Percentiles rank a stretch among this genome's conserved stretches.
Conservation (phyloP, 345 rosid species). For the Luvunga scandens region DNA sequence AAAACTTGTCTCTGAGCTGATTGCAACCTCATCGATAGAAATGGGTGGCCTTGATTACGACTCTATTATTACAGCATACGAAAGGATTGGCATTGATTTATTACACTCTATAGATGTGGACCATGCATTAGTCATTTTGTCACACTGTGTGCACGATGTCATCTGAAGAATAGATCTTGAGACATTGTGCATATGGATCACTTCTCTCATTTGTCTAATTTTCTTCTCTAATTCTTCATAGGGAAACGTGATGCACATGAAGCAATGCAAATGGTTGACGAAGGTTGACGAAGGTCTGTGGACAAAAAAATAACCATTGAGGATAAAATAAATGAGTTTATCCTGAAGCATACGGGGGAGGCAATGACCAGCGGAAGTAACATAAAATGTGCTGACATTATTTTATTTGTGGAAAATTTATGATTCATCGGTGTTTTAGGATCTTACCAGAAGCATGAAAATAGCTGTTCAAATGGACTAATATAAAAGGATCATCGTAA, state of each 20-base stretch:
- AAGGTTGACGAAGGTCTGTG: no score
- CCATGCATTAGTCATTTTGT: constrained; percentile 60
- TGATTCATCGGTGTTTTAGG: background rate
- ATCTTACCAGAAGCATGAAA: background rate
- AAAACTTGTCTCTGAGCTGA: constrained; percentile 54
- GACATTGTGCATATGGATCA: constrained; percentile 67
- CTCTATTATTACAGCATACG: constrained; percentile 56
- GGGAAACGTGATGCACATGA: constrained; percentile 29
- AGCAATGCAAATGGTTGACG: no score
- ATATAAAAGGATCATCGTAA: no score
- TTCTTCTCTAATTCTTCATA: constrained; percentile 43
- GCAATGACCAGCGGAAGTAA: constrained; percentile 48
- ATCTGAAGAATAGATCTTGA: constrained; percentile 63
- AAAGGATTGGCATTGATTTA: constrained; percentile 45
- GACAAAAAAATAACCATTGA: no score
- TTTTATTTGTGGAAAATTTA: background rate
- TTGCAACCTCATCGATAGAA: constrained; percentile 67
- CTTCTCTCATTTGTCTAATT: constrained; percentile 74
- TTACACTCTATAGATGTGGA: constrained; percentile 50
- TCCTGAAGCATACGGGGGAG: no score
- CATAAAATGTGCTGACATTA: constrained; percentile 51
- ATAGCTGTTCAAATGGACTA: background rate
- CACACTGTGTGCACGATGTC: constrained; percentile 77
- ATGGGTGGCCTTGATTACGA: constrained; percentile 81
- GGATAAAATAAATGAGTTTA: no score